Percentiles rank a stretch among this genome's conserved stretches.
These are phyloP conservation scores for Geranium brycei DNA, from an alignment of 345 rosid genomes.

Conservation along the genomic window DNA sequence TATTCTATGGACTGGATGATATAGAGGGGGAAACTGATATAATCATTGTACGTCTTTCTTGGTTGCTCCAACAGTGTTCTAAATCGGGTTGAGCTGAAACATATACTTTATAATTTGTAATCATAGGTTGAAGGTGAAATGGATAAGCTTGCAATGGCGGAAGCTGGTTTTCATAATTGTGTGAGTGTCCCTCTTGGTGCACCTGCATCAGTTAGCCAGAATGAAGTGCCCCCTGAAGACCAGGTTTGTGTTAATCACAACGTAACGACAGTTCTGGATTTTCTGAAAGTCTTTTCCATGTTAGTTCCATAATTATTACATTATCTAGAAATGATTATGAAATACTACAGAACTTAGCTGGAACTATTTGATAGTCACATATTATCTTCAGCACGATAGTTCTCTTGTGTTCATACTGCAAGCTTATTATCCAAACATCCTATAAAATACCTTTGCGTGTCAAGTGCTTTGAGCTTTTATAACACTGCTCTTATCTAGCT, in stretches of 20 bases:
- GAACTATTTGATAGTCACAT: no score
- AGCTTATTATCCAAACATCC: no score
- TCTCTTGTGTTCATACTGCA: no score
- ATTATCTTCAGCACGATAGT: no score
- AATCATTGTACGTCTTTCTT: slow-evolving; percentile 51
- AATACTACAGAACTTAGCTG: no score
- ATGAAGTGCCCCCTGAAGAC: slow-evolving; percentile 46
- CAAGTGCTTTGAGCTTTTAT: no score
- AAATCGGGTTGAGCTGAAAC: background rate
- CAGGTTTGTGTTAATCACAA: slow-evolving; percentile 34
- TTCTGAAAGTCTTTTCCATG: no score
- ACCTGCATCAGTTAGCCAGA: slow-evolving; percentile 50
- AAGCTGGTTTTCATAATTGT: slow-evolving; percentile 88
- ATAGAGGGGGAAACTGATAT: slow-evolving; percentile 52
- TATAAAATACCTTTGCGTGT: no score
- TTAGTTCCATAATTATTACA: no score
- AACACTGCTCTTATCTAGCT: no score
- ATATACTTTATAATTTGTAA: slow-evolving; percentile 10
- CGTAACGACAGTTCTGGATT: slow-evolving; percentile 6
- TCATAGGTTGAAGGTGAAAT: slow-evolving; percentile 94
- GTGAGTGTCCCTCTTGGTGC: slow-evolving; percentile 98
- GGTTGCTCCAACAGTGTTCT: background rate
- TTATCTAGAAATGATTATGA: no score
- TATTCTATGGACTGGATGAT: slow-evolving; percentile 84
- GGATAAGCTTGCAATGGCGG: slow-evolving; percentile 96